Evolutionary conservation across 768 basidiomycete genomes (phyloP).

Genomic region (Pleurotus eryngii): DNA sequence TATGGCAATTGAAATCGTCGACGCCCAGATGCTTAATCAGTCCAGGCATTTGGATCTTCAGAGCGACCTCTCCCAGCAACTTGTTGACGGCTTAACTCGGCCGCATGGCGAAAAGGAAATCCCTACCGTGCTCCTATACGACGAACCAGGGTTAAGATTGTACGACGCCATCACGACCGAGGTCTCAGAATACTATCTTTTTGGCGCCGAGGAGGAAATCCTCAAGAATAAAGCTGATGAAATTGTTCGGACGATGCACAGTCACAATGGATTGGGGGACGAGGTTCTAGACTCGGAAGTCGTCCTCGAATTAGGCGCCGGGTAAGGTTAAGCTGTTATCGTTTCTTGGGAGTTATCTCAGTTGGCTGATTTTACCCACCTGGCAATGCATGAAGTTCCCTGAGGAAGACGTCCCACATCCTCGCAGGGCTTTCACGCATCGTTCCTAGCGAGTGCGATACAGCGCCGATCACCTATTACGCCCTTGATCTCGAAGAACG

Average conservation of each 20-base stretch:
- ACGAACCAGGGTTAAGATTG: slow-evolving; percentile 78
- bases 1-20: slow-evolving; percentile 49
- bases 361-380: neutral
- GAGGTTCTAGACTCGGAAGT: slow-evolving; percentile 43
- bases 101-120: slow-evolving; percentile 57
- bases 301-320: slow-evolving; percentile 90
- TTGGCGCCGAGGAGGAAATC: slow-evolving; percentile 83
- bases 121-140: slow-evolving; percentile 84
- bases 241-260: slow-evolving; percentile 74
- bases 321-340: slow-evolving; percentile 49
- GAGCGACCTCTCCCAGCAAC: slow-evolving; percentile 39
- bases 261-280: slow-evolving; percentile 37
- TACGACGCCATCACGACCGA: slow-evolving; percentile 85
- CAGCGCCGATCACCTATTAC: slow-evolving; percentile 72
- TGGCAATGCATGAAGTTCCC: slow-evolving; percentile 46
- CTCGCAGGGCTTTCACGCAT: slow-evolving; percentile 65
- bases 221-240: slow-evolving; percentile 68
- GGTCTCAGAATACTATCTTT: slow-evolving; percentile 86
- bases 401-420: slow-evolving; percentile 87
- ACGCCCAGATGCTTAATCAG: slow-evolving; percentile 39
- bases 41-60: slow-evolving; percentile 21
- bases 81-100: slow-evolving; percentile 53
- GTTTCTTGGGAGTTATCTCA: neutral
- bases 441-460: slow-evolving; percentile 30
- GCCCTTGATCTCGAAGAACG: slow-evolving; percentile 90